Percentiles rank a stretch among this genome's conserved stretches.
phyloP scores from a whole-genome alignment of 75 land plant genomes.

The Chamaecyparis obtusa region DNA sequence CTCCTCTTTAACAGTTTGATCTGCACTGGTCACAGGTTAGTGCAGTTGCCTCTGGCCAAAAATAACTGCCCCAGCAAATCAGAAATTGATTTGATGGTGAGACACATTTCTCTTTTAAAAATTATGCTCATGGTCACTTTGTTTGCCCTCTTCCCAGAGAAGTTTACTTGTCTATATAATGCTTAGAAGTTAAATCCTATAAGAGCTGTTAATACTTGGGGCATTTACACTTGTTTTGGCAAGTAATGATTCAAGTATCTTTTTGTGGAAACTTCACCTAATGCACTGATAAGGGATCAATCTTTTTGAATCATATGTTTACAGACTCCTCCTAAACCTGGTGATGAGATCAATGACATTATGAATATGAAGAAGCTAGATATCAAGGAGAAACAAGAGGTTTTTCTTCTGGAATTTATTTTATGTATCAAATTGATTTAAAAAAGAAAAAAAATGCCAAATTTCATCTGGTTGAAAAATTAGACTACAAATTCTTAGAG shows the following conservation, averaged over 20 bases:
- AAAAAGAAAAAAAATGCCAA: neutral
- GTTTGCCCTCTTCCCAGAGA: neutral
- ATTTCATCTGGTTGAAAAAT: neutral
- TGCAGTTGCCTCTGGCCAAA: neutral
- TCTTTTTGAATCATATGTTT: neutral
- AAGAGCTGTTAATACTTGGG: neutral
- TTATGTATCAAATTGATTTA: neutral
- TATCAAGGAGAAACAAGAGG: conserved; percentile 9
- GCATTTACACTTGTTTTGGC: neutral
- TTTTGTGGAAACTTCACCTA: neutral
- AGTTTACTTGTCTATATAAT: neutral
- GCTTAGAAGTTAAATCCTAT: neutral
- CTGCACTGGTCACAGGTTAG: neutral
- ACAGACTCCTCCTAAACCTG: conserved; percentile 2
- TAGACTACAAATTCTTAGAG: neutral
- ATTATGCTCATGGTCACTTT: neutral
- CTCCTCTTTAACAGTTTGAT: neutral
- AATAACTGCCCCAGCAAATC: neutral
- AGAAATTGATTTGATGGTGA: conserved; percentile 6
- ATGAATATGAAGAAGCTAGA: neutral
- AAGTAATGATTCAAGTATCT: neutral
- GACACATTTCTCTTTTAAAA: neutral
- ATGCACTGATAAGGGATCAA: neutral
- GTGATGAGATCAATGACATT: conserved; percentile 1
- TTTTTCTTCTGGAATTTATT: conserved; percentile 4